Conservation (phyloP, 2,329 filamentous ascomycete genomes). For the Davidsoniella australis region DNA sequence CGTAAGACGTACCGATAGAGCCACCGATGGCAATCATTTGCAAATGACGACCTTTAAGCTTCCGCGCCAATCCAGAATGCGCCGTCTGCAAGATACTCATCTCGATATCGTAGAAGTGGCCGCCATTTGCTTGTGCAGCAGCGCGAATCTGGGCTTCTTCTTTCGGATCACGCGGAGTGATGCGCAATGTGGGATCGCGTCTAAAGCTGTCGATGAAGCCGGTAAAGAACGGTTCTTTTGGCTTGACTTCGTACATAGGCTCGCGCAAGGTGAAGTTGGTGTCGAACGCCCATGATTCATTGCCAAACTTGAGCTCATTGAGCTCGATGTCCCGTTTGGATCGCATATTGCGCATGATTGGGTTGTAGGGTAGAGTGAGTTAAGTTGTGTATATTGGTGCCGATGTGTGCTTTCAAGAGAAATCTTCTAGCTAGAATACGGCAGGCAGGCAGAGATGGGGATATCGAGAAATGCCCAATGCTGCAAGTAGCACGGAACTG, state of each 20-base stretch:
- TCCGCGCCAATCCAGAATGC: conserved; percentile 55
- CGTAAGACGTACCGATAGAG: conserved; percentile 47
- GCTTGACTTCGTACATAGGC: conserved; percentile 13
- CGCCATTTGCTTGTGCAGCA: conserved; percentile 19
- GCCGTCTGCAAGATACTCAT: conserved; percentile 56
- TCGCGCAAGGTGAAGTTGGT: conserved; percentile 10
- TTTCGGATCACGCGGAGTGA: conserved; percentile 26
- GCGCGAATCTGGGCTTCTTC: conserved; percentile 20
- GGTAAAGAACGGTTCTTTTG: conserved; percentile 8
- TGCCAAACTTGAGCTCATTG: conserved; percentile 30
- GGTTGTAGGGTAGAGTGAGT: conserved; percentile 6
- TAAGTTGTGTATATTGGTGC: not conserved
- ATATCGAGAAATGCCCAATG: not conserved
- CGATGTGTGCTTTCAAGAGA: not conserved
- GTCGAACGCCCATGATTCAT: conserved; percentile 12
- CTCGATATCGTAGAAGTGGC: conserved; percentile 38
- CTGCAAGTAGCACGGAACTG: too few relatives aligned
- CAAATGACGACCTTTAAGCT: conserved; percentile 67
- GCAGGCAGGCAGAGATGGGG: not conserved
- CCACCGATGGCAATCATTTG: conserved; percentile 98
- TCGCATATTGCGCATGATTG: conserved; percentile 21
- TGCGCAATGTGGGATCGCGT: conserved; percentile 35
- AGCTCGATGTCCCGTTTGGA: conserved; percentile 30
- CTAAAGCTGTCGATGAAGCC: conserved; percentile 40
- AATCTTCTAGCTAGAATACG: not conserved